phyloP scores from a whole-genome alignment of 345 rosid species.

The Tarenaya hassleriana region DNA sequence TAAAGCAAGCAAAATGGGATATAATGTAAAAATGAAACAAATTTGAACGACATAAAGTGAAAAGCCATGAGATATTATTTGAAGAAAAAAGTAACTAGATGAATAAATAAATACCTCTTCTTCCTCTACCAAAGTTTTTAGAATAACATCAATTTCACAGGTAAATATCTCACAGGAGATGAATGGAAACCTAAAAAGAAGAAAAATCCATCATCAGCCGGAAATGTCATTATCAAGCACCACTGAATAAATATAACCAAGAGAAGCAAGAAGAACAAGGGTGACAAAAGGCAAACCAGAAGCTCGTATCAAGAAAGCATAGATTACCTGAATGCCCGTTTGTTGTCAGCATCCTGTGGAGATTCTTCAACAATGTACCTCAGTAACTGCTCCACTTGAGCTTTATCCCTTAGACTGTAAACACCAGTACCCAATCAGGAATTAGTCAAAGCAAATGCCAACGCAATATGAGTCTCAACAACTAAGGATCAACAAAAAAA shows the following conservation, averaged over 20 bases:
- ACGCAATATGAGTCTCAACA: neutral
- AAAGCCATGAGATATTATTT: conserved; percentile 2
- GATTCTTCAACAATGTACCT: conserved; percentile 76
- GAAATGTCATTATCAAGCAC: neutral
- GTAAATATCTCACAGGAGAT: conserved; percentile 94
- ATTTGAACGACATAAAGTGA: conserved; percentile 3
- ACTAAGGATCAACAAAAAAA: conserved; percentile 1
- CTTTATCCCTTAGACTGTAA: conserved; percentile 77
- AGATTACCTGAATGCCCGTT: conserved; percentile 75
- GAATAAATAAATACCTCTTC: conserved; percentile 54
- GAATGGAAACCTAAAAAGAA: conserved; percentile 70
- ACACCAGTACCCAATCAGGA: conserved; percentile 17
- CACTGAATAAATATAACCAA: neutral
- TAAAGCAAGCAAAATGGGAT: conserved; percentile 19
- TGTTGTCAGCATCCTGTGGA: conserved; percentile 78
- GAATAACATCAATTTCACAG: conserved; percentile 95
- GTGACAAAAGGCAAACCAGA: conserved; percentile 1
- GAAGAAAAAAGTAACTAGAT: neutral
- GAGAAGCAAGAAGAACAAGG: neutral
- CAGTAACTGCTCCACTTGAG: conserved; percentile 90
- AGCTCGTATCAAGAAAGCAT: conserved; percentile 16
- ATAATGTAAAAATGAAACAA: neutral
- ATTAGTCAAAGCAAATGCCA: conserved; percentile 6
- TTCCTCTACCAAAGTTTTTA: conserved; percentile 90
- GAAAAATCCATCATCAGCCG: conserved; percentile 18